Evolutionary conservation across 306 rosid species (phyloP), one percentile per base, ranked within the genome.

Genomic region (Hylodesmum podocarpum): DNA sequence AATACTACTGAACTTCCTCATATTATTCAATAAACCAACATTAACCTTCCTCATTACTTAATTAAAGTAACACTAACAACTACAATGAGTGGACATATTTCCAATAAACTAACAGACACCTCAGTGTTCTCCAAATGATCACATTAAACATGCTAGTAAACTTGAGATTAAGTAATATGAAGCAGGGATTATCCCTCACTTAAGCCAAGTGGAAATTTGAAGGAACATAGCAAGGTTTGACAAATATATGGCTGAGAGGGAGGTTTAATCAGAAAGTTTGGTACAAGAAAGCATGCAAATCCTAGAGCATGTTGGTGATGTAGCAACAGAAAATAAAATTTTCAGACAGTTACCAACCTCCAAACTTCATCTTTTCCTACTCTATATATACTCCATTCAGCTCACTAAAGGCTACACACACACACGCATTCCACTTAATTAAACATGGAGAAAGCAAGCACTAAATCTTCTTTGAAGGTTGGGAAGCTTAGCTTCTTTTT

Each of bases 211-310:
- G 82, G 85, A 84, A 81, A 80, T 73, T 82, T 88, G 88, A 91
- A 90, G 91, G 91, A 88, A 89, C 90, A 77, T 46, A 34, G 68
- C 10, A 27, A 79, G 82, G 54, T 66, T 69, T 77, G 88, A 91
- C 72, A 88, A 84, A 70, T 81, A 77, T 67, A 70, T 66, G 83
- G 2, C 36, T 86, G 98, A 94, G 96, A 90, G 91, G 87, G 97
- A 94, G 85, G 84, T 90, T 94, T 87, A 85, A 94, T 94, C 98
- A 91, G 96, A 94, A 90, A 88, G 97, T 87, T 91, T 88, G 98
- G 97, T 94, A 82, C 80, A 78, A 70, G 88, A 91, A 73, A 85
- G 85, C 90, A 78, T 89, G 89, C 82, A 84, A 86, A 74, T 78
- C 76, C 70, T 34, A 81, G 62, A 81, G 84, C 80, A 84, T 87